Evolutionary conservation across 306 rosid species (phyloP).

Genomic region (Calophaca sinica): DNA sequence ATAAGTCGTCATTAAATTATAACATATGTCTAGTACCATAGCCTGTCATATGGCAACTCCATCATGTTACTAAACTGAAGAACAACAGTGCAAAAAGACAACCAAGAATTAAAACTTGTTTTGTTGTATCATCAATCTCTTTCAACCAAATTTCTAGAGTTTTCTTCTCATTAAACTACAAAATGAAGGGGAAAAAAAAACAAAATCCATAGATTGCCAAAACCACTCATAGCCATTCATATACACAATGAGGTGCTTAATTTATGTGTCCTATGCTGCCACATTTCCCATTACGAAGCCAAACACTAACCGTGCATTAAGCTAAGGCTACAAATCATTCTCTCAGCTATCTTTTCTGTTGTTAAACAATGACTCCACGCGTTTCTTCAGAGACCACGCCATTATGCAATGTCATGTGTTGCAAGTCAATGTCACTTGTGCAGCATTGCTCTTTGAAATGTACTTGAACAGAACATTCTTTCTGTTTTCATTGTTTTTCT

Average conservation of each 20-base stretch:
- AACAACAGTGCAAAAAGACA: slow-evolving; percentile 25
- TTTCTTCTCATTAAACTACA: slow-evolving; percentile 23
- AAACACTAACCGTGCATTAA: slow-evolving; percentile 37
- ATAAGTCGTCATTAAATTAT: slow-evolving; percentile 42
- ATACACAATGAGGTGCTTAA: not conserved
- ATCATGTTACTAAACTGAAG: slow-evolving; percentile 21
- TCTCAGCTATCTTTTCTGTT: slow-evolving; percentile 40
- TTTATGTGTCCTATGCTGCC: slow-evolving; percentile 47
- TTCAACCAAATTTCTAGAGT: slow-evolving; percentile 29
- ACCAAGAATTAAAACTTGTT: slow-evolving; percentile 21
- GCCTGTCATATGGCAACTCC: slow-evolving; percentile 14
- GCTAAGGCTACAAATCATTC: slow-evolving; percentile 44
- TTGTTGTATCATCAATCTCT: slow-evolving; percentile 31
- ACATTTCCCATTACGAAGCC: slow-evolving; percentile 49
- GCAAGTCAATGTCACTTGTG: slow-evolving; percentile 34
- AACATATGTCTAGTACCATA: slow-evolving; percentile 3
- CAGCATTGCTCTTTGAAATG: slow-evolving; percentile 2
- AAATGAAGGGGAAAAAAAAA: slow-evolving; percentile 1
- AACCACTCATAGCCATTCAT: slow-evolving; percentile 3
- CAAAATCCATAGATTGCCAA: not conserved
- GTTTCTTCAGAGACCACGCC: slow-evolving; percentile 50
- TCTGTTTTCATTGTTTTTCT: slow-evolving; percentile 7
- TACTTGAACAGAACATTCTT: slow-evolving; percentile 41
- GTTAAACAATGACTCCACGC: slow-evolving; percentile 45
- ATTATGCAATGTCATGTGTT: slow-evolving; percentile 35